These are phyloP conservation scores for Dactylonectria macrodidyma DNA, from an alignment of 2,329 filamentous ascomycete species.

Conservation along the genomic window DNA sequence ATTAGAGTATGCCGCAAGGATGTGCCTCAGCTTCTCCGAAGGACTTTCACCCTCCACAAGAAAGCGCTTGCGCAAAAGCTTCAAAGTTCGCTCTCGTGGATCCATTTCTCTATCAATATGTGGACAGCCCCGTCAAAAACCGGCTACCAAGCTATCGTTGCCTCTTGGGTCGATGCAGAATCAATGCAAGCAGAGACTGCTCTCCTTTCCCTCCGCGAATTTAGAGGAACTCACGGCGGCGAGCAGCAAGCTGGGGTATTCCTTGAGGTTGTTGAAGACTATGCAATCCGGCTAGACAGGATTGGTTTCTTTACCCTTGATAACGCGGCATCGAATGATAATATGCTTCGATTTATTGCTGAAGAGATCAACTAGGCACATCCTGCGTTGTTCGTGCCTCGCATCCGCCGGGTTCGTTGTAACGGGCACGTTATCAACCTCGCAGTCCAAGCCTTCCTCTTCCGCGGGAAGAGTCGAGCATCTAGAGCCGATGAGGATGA, in stretches of 20 bases:
- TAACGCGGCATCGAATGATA: constrained; percentile 12
- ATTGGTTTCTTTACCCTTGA: constrained; percentile 9
- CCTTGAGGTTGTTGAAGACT: constrained; percentile 11
- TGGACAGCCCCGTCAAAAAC: constrained; percentile 10
- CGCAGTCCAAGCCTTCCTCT: constrained; percentile 20
- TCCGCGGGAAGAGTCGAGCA: constrained; percentile 11
- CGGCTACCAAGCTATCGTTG: constrained; percentile 11
- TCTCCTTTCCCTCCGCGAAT: constrained; percentile 13
- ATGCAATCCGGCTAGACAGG: constrained; percentile 10
- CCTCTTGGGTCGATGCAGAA: constrained; percentile 10
- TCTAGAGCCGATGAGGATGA: constrained; percentile 19
- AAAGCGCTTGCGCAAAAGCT: constrained; percentile 9
- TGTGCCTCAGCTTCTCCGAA: constrained; percentile 7
- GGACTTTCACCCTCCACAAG: constrained; percentile 12
- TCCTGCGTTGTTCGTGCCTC: constrained; percentile 8
- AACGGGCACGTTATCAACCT: constrained; percentile 24
- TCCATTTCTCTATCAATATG: constrained; percentile 12
- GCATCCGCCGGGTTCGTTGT: constrained; percentile 19
- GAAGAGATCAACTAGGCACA: constrained; percentile 12
- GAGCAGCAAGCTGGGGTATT: constrained; percentile 13
- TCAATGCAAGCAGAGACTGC: constrained; percentile 12
- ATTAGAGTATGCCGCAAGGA: constrained; percentile 13
- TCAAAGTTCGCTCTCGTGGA: constrained; percentile 12
- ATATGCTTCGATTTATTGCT: constrained; percentile 14
- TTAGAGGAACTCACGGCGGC: constrained; percentile 12